Evolutionary conservation across 192 early-diverging fungal genomes (phyloP).

Genomic region (Backusella australiensis): DNA sequence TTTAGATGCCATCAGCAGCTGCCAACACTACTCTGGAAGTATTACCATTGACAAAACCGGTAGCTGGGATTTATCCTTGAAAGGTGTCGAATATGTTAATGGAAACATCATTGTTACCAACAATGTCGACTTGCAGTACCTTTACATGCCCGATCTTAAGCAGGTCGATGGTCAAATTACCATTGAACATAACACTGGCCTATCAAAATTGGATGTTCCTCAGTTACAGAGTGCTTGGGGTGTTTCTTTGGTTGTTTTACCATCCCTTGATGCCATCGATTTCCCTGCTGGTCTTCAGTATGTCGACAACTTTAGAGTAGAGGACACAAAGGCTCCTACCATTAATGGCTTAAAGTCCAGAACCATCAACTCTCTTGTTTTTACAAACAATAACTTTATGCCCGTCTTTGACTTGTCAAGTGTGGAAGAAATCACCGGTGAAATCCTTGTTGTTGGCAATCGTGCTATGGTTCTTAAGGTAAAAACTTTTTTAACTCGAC

Average conservation of each 20-base stretch:
- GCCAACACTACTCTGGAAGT: conserved; percentile 20
- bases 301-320: conserved; percentile 5
- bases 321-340: conserved; percentile 26
- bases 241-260: conserved; percentile 26
- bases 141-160: conserved; percentile 28
- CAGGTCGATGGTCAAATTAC: conserved; percentile 19
- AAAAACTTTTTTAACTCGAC: not conserved
- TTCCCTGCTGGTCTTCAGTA: conserved; percentile 28
- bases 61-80: conserved; percentile 1
- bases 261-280: conserved; percentile 21
- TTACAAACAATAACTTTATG: conserved; percentile 34
- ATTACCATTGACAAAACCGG: conserved; percentile 22
- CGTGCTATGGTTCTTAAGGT: not conserved
- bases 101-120: conserved; percentile 24
- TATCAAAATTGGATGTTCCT: conserved; percentile 22
- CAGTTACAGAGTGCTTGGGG: conserved; percentile 7
- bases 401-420: conserved; percentile 19
- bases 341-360: conserved; percentile 13
- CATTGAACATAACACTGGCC: conserved; percentile 23
- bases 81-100: conserved; percentile 20
- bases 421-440: conserved; percentile 15
- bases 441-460: conserved; percentile 4
- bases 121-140: conserved; percentile 11
- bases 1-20: conserved; percentile 24
- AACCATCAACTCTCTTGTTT: conserved; percentile 6